Percentiles rank a stretch among this genome's conserved stretches.
phyloP scores from a whole-genome alignment of 164 flowering plant species.

The Tetracentron sinense region DNA sequence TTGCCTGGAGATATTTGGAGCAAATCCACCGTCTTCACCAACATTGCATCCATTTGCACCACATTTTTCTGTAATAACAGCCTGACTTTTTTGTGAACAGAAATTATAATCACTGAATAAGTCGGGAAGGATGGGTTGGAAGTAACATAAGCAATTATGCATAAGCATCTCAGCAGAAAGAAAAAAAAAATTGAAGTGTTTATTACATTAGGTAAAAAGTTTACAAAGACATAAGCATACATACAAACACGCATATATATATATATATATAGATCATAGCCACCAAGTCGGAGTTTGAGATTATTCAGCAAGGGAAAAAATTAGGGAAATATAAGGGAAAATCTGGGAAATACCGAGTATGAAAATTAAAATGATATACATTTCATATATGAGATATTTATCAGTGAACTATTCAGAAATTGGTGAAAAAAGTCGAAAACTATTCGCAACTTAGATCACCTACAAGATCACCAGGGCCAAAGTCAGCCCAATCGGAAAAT shows the following conservation, averaged over 20 bases:
- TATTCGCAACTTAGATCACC: too few relatives aligned
- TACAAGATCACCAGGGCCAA: not conserved
- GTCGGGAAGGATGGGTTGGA: constrained; percentile 11
- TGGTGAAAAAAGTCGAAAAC: too few relatives aligned
- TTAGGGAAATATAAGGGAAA: too few relatives aligned
- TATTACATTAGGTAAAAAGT: not conserved
- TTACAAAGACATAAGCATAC: not conserved
- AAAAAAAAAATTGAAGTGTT: not conserved
- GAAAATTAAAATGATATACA: too few relatives aligned
- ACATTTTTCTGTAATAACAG: constrained; percentile 77
- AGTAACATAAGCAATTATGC: constrained; percentile 8
- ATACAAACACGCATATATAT: too few relatives aligned
- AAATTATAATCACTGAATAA: constrained; percentile 14
- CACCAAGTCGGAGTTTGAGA: too few relatives aligned
- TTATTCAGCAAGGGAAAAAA: too few relatives aligned
- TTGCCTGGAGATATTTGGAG: constrained; percentile 88
- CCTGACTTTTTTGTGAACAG: constrained; percentile 50
- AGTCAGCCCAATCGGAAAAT: not conserved
- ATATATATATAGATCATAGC: too few relatives aligned
- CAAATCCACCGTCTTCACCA: constrained; percentile 93
- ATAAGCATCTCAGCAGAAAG: not conserved
- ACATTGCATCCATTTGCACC: constrained; percentile 82
- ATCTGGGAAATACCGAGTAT: too few relatives aligned
- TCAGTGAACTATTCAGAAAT: too few relatives aligned
- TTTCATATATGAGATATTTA: too few relatives aligned